A percentile compares a stretch with the other conserved stretches of the same genome.
Conservation (phyloP, 495 filamentous ascomycete species). For the Pyrenula massariospora region DNA sequence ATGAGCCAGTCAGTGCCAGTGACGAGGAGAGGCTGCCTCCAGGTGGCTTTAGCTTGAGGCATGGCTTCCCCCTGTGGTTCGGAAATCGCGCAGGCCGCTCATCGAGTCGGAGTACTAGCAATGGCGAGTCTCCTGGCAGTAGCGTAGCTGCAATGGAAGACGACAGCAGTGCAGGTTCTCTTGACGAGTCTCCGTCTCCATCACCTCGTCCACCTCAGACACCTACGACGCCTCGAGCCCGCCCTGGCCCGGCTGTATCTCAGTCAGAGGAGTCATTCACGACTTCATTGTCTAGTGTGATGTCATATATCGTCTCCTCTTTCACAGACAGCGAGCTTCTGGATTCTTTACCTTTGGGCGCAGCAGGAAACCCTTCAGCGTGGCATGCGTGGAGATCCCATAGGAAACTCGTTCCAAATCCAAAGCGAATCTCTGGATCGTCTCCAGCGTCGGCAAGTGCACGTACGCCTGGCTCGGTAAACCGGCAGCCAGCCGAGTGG, state of each 20-base stretch:
- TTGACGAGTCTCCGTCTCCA: constrained; percentile 13
- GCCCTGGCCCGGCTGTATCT: background rate
- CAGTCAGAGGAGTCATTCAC: constrained; percentile 13
- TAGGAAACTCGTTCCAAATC: constrained; percentile 18
- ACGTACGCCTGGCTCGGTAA: constrained; percentile 22
- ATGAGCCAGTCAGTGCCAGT: constrained; percentile 64
- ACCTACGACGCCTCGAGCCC: constrained; percentile 10
- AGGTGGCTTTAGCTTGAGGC: constrained; percentile 74
- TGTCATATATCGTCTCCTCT: constrained; percentile 68
- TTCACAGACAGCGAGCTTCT: constrained; percentile 70
- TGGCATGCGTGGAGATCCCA: constrained; percentile 84
- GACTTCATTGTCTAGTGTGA: constrained; percentile 41
- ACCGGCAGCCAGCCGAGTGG: constrained; percentile 68
- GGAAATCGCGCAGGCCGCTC: constrained; percentile 26
- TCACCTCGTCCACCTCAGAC: constrained; percentile 5
- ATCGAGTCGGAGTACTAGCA: constrained; percentile 20
- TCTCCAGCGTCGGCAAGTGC: constrained; percentile 2
- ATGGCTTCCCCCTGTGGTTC: constrained; percentile 89
- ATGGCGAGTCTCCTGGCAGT: constrained; percentile 13
- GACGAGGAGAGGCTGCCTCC: constrained; percentile 75
- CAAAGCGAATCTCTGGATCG: constrained; percentile 1
- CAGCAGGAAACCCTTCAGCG: constrained; percentile 75
- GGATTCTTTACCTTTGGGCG: constrained; percentile 67
- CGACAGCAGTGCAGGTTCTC: background rate
- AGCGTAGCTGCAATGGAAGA: background rate